phyloP scores from a whole-genome alignment of 805 yeast species.

The Wickerhamiella spandovensis region DNA sequence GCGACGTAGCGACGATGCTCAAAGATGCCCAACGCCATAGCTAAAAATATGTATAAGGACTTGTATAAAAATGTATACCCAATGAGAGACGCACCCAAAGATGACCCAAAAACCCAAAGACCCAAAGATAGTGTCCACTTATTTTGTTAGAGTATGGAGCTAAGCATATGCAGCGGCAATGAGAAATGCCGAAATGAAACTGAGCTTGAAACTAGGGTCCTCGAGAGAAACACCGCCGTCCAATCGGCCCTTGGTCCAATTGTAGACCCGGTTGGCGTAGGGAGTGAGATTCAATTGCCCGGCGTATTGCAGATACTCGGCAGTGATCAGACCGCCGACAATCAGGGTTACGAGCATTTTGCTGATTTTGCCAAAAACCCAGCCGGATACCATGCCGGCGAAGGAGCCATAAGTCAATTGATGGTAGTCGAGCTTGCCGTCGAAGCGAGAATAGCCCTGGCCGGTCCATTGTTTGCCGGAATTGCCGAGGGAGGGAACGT shows the following conservation, averaged over 20 bases:
- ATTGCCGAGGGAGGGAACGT: background rate
- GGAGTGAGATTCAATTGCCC: conserved; percentile 27
- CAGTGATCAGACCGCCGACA: conserved; percentile 31
- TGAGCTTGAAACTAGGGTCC: conserved; percentile 46
- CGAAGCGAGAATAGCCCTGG: conserved; percentile 2
- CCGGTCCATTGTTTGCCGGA: background rate
- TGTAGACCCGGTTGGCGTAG: conserved; percentile 14
- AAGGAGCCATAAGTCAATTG: conserved; percentile 53
- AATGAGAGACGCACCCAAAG: no score
- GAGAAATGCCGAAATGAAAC: conserved; percentile 32
- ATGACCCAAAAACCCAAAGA: background rate
- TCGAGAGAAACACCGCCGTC: conserved; percentile 36
- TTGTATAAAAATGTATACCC: no score
- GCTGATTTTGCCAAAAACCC: conserved; percentile 47
- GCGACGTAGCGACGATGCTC: no score
- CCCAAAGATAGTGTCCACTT: background rate
- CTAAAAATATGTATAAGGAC: no score
- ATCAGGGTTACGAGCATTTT: conserved; percentile 38
- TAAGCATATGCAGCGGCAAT: conserved; percentile 18
- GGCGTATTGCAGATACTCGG: conserved; percentile 44
- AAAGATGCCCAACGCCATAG: no score
- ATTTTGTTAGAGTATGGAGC: background rate
- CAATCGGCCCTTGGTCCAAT: conserved; percentile 26
- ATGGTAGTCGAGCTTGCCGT: conserved; percentile 36
- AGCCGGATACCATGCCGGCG: conserved; percentile 45